Evolutionary conservation across 306 rosid species (phyloP), one percentile per base, ranked within the genome.

Genomic region (Crataegus laevigata): DNA sequence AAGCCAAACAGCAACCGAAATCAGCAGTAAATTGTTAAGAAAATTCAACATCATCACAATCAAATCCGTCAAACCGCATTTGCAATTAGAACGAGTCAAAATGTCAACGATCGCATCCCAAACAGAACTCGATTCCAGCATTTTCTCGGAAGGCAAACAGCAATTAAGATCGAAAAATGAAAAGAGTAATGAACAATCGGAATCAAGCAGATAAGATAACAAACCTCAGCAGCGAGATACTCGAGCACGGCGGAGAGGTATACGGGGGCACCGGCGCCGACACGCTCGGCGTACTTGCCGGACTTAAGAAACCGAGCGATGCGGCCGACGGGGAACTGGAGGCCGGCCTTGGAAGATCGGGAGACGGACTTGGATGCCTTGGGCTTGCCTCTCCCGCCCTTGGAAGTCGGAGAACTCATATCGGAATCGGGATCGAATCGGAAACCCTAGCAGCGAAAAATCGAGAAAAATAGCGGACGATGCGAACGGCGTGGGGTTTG

Each of bases 281-380:
- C 91, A 0, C 98, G 93, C 75, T 82, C 89, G 0, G 98, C 85
- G 13, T 91, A 93, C 14, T 90, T 88, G 8, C 98, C 98, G 1
- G 80, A 68, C 59, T 85, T 93, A 50, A 93, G 96, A 68, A 81
- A 93, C 1, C 98, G 88, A 3, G 93, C 96, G 34, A 93, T 30
- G 0, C 98, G 96, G 15, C 98, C 93, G 5, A 93, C 96, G 2
- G 98, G 98, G n/a, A 93, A 93, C 15, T 93, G 98, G 1, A 93
- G 98, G 13, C 98, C 98, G 3, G 98, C 98, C 72, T 93, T 93
- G 47, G 63, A 30, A 26, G 96, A 90, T 6, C 88, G 75, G 9
- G 96, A 81, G 8, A 90, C 91, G 4, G 98, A 54, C 28, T 90
- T 93, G 43, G 88, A 2, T 1, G 83, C 72, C 75, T 83, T 88